Evolutionary conservation across 352 stramenopile species (phyloP), one percentile per base, ranked within the genome.

Genomic region (Pythium rhizo-oryzae): DNA sequence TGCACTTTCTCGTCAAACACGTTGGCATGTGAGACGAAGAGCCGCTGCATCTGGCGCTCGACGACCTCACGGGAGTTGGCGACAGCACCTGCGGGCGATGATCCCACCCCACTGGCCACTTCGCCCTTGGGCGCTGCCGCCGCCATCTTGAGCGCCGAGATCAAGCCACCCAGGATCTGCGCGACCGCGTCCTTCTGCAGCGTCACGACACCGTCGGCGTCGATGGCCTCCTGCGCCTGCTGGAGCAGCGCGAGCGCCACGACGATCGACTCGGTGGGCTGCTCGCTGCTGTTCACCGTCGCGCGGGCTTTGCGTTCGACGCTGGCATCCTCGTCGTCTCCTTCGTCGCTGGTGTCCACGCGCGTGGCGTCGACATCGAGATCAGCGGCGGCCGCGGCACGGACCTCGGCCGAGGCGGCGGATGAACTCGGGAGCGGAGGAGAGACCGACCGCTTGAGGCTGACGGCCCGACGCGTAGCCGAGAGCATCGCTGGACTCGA

Each of bases 1-100:
- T 93, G 87, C 71, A 94, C 89, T 66, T 75, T 89, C 54, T 94
- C 87, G 50, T 94, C 87, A 72, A 94, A 94, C 21, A 94, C 85
- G 52, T 94, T 86, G 30, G 82, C 78, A 73, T 94, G 85, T 23
- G 84, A 90, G 37, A 85, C 69, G 55, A 93, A 94, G 11, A 92
- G 76, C 53, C 80, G 82, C 66, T 92, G 74, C 74, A 94, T 85
- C 24, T 85, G 79, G 47, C 84, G 76, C 56, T 93, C 85, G 8
- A 85, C 74, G 77, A 84, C 21, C 65, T 71, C 58, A 3, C 52
- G 65, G 8, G 47, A 55, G 24, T 24, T 66, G 25, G 24, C 13
- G 30, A 47, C 24, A 9, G 53, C 25, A 24, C n/a, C 4, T 11
- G 8, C 8, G 35, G 23, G 23, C 19, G 61, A 19, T 21, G 24